Evolutionary conservation across 2,329 filamentous ascomycete genomes (phyloP), one percentile per base, ranked within the genome.

Genomic region (Cladophialophora chaetospira): DNA sequence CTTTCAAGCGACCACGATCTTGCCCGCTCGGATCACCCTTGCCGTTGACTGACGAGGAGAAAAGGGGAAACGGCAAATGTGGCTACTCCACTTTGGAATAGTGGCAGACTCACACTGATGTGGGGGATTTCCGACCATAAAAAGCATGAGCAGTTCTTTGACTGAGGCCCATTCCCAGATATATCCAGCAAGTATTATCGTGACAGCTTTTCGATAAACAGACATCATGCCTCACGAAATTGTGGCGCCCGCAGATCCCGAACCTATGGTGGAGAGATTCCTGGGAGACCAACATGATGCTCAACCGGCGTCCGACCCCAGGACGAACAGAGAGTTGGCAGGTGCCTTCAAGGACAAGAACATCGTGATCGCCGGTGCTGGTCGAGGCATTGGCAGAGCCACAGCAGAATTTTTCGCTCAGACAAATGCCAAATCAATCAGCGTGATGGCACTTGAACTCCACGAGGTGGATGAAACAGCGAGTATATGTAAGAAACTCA

Each of bases 281-380:
- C 50, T 63, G 17, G 61, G 61, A 17, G 45, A 58, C 23, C 57
- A 58, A 29, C 61, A 63, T 46, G 61, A 63, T 25, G 58, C 55
- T 40, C 52, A 63, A 35, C 49, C 50, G 42, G 47, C 44, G 13
- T 53, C 61, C 9, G 61, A 63, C 38, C 57, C 61, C 21, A 44
- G 61, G 10, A 36, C 40, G 28, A 63, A 63, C 36, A 53, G 51
- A 46, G 55, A 61, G 13, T 44, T 63, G 5, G 61, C 47, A 2
- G 53, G 45, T 19, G 42, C 35, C 15, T 50, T 61, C 15, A 55
- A 57, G 15, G 72, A 72, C 21, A 75, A 75, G 57, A 63, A 70
- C 9, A 71, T 81, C 40, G 73, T 87, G 53, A 77, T 86, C 53
- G 82, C 77, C 1, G 83, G 82, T 6, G 82, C 78, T 0, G 80